Evolutionary conservation across 257 asterid species (phyloP), one percentile per base, ranked within the genome.

Genomic region (Gentiana straminea): DNA sequence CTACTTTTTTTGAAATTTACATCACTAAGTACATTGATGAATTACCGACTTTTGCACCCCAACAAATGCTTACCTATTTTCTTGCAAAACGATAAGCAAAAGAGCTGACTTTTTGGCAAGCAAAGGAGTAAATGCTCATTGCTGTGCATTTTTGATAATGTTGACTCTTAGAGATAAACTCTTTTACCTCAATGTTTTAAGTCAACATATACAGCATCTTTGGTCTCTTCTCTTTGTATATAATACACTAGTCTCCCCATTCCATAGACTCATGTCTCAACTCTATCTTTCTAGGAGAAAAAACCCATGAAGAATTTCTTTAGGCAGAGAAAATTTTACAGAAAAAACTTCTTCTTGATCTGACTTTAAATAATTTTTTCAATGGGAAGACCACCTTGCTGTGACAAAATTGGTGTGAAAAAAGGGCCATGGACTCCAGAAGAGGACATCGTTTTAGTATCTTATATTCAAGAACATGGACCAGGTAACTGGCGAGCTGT

Each of bases 391-490:
- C 90, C 96, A 57, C 96, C 96, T 70, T 80, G 94, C 64, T 84
- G 93, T 65, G 90, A 84, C 10, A 82, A 80, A 67, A 53, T 64
- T 13, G 94, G 87, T 1, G 86, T 87, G 73, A 84, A 86, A 62
- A 86, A 86, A 76, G 96, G 96, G 41, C 94, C 94, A 39, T 86
- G 96, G 96, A 86, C 96, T 41, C 96, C 96, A 2, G 96, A 86
- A 73, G 96, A 86, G 59, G 96, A 86, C 68, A 86, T 86, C 74
- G 73, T 76, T 69, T 63, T 86, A 71, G 96, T 86, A 49, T 76
- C 89, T 33, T 86, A 86, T 73, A 81, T 86, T 75, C 96, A 86
- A 78, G 73, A 81, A 69, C 79, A 84, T 69, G 96, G 96, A 34
- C 92, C 94, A 51, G 89, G 83, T 2, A 86, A 86, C 61, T 86